These are phyloP conservation scores for Fusarium torulosum DNA, from an alignment of 2,329 filamentous ascomycete species.

Conservation along the genomic window DNA sequence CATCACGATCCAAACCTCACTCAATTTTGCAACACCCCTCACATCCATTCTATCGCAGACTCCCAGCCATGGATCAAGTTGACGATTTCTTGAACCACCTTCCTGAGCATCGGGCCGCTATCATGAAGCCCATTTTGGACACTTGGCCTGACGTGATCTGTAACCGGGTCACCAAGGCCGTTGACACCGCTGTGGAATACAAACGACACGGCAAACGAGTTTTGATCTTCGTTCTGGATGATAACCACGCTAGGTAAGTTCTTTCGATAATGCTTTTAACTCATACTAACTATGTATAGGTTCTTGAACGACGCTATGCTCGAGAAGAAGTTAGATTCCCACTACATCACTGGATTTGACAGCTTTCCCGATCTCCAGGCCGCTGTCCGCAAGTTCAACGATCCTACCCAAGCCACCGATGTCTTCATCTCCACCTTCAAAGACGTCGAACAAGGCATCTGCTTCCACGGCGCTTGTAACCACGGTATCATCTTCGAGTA, in stretches of 20 bases:
- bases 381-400: not conserved
- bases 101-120: not conserved
- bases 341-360: not conserved
- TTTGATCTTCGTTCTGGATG: not conserved
- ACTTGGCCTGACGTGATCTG: not conserved
- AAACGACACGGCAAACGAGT: not conserved
- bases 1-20: not conserved
- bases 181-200: not conserved
- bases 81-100: not conserved
- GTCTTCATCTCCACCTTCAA: not conserved
- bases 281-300: not conserved
- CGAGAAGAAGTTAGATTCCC: not conserved
- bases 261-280: rapidly evolving
- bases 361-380: not conserved
- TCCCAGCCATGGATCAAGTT: not conserved
- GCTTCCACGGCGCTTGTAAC: not conserved
- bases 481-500: not conserved
- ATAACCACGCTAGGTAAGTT: not conserved
- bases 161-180: not conserved
- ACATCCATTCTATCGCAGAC: too few relatives aligned
- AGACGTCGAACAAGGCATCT: not conserved
- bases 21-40: not conserved
- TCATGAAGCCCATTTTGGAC: not conserved
- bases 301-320: not conserved
- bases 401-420: not conserved